These are phyloP conservation scores for Phalaenopsis hybrid DNA, from an alignment of 116 monocot genomes.

Conservation along the genomic window DNA sequence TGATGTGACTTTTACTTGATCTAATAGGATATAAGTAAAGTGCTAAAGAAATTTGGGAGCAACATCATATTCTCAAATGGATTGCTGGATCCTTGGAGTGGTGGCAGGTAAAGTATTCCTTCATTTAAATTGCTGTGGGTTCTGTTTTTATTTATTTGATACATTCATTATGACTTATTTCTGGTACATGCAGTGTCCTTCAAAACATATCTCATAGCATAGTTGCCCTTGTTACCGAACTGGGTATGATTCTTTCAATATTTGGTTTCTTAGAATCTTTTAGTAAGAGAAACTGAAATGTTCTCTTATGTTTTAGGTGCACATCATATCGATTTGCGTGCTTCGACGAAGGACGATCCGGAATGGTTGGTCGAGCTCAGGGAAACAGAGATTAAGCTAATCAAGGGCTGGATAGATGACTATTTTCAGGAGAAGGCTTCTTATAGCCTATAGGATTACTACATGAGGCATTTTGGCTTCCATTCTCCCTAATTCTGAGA, in stretches of 20 bases:
- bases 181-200: conserved; percentile 49
- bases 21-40: conserved; percentile 48
- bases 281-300: not conserved
- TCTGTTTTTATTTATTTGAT: not conserved
- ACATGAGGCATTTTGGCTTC: not conserved
- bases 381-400: conserved; percentile 51
- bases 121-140: not conserved
- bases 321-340: conserved; percentile 76
- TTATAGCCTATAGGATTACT: conserved; percentile 11
- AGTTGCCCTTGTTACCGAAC: conserved; percentile 68
- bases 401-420: conserved; percentile 59
- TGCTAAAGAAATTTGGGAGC: conserved; percentile 73
- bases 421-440: conserved; percentile 37
- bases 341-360: conserved; percentile 62
- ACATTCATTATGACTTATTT: conserved; percentile 3
- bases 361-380: conserved; percentile 65
- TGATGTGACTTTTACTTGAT: not conserved
- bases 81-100: conserved; percentile 94
- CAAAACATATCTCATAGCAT: conserved; percentile 76
- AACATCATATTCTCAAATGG: conserved; percentile 96
- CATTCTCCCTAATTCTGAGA: not conserved
- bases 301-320: conserved; percentile 40
- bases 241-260: conserved; percentile 31
- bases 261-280: not conserved
- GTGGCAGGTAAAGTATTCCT: conserved; percentile 55